Conservation (phyloP, 192 early-diverging fungal species). For the Linnemannia elongata region DNA sequence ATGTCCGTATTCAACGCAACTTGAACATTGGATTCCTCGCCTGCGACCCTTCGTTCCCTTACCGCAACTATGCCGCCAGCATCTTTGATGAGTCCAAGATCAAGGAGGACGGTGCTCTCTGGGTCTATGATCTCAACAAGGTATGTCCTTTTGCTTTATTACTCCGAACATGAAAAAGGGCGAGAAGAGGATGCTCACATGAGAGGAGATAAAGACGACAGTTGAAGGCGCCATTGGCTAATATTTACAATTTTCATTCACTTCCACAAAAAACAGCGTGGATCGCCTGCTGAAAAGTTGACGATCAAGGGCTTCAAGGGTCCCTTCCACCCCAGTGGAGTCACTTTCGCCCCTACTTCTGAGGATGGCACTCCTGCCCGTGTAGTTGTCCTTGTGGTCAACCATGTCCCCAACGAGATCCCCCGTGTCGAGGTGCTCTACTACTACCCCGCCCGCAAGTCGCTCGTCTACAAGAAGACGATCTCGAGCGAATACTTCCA, state of each 20-base stretch:
- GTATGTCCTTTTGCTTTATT: conserved; percentile 13
- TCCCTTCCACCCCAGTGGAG: conserved; percentile 53
- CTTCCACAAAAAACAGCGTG: conserved; percentile 16
- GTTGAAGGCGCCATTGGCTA: too few relatives aligned
- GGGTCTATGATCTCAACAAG: conserved; percentile 54
- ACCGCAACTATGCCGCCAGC: conserved; percentile 54
- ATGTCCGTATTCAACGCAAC: conserved; percentile 53
- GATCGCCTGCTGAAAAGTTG: conserved; percentile 50
- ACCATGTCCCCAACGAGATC: conserved; percentile 49
- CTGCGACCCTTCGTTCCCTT: conserved; percentile 46
- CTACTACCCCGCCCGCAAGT: conserved; percentile 55
- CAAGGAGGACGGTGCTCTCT: conserved; percentile 43
- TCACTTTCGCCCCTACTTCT: conserved; percentile 41
- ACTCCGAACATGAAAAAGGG: background rate
- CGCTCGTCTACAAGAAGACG: conserved; percentile 55
- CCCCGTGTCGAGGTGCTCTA: conserved; percentile 54
- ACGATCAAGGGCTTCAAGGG: conserved; percentile 51
- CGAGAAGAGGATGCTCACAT: background rate
- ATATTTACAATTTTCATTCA: background rate
- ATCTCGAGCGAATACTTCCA: conserved; percentile 43
- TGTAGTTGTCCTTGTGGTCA: conserved; percentile 44
- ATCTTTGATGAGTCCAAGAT: conserved; percentile 53
- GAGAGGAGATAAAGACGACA: background rate
- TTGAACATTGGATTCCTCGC: conserved; percentile 45
- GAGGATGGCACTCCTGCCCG: conserved; percentile 55